A percentile compares a stretch with the other conserved stretches of the same genome.
Evolutionary conservation across 495 filamentous ascomycete genomes (phyloP).

Genomic region (Chaetomium cochliodes): DNA sequence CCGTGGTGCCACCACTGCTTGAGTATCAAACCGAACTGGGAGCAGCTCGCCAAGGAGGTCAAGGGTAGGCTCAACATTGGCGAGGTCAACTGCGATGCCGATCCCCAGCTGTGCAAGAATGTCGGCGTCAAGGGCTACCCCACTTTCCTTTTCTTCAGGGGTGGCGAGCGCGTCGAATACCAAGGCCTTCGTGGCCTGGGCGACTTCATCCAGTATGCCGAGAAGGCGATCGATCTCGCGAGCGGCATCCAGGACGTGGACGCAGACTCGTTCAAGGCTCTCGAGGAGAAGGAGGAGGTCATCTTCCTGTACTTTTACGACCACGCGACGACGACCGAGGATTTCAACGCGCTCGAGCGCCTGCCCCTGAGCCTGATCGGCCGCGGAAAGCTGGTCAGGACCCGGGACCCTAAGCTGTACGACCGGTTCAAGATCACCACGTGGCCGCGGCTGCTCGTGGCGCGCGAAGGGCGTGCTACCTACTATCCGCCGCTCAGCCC

Average conservation of each 20-base stretch:
- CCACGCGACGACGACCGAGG: slow-evolving; percentile 85
- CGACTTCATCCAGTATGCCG: slow-evolving; percentile 80
- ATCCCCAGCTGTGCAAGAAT: slow-evolving; percentile 86
- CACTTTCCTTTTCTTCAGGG: slow-evolving; percentile 89
- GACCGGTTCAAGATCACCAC: slow-evolving; percentile 90
- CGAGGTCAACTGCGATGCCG: slow-evolving; percentile 90
- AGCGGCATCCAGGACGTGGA: slow-evolving; percentile 77
- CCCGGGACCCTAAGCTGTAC: slow-evolving; percentile 66
- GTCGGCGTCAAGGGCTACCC: slow-evolving; percentile 75
- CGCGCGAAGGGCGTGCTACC: slow-evolving; percentile 80
- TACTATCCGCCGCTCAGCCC: slow-evolving; percentile 85
- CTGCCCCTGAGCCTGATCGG: slow-evolving; percentile 83
- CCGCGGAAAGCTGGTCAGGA: slow-evolving; percentile 88
- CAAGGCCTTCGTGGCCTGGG: slow-evolving; percentile 89
- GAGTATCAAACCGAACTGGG: slow-evolving; percentile 86
- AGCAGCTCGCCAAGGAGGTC: slow-evolving; percentile 85
- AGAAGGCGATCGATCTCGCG: slow-evolving; percentile 79
- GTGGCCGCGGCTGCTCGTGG: slow-evolving; percentile 88
- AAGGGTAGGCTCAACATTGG: slow-evolving; percentile 84
- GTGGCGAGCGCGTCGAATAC: slow-evolving; percentile 89
- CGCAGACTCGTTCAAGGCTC: slow-evolving; percentile 67
- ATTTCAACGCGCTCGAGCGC: slow-evolving; percentile 84
- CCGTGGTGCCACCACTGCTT: slow-evolving; percentile 97
- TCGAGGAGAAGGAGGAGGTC: slow-evolving; percentile 92
- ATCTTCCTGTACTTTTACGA: slow-evolving; percentile 98